Conservation (phyloP, 164 flowering plant genomes). For the Tetracentron sinense region DNA sequence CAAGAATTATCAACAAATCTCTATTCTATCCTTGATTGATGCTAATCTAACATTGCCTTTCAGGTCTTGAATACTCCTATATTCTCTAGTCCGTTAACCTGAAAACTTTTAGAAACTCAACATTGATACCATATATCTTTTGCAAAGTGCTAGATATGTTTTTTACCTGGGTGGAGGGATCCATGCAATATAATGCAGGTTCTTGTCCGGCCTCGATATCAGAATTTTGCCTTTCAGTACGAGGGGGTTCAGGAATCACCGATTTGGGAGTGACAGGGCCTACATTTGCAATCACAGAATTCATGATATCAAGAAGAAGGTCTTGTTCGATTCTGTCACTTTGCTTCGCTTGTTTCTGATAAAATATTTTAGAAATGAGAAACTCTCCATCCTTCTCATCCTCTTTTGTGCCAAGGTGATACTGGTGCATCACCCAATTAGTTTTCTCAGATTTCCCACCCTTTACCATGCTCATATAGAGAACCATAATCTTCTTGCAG, state of each 20-base stretch:
- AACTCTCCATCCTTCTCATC: constrained; percentile 82
- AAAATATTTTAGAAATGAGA: constrained; percentile 81
- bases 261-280: constrained; percentile 77
- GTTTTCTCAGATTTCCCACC: constrained; percentile 87
- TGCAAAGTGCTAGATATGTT: too few relatives aligned
- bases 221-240: constrained; percentile 33
- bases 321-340: constrained; percentile 55
- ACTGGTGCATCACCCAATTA: constrained; percentile 98
- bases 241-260: constrained; percentile 71
- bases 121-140: too few relatives aligned
- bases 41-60: too few relatives aligned
- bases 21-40: too few relatives aligned
- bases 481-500: constrained; percentile 94
- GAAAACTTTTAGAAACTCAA: too few relatives aligned
- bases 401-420: constrained; percentile 85
- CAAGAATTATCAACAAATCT: too few relatives aligned
- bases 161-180: constrained; percentile 38
- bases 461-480: constrained; percentile 47
- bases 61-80: too few relatives aligned
- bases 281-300: constrained; percentile 31
- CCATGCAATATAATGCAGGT: constrained; percentile 4
- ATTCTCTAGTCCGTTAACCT: too few relatives aligned
- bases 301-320: constrained; percentile 25
- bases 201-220: constrained; percentile 27
- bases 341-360: constrained; percentile 63